phyloP scores from a whole-genome alignment of 2,329 filamentous ascomycete species.

The Lasiodiplodia sp. region DNA sequence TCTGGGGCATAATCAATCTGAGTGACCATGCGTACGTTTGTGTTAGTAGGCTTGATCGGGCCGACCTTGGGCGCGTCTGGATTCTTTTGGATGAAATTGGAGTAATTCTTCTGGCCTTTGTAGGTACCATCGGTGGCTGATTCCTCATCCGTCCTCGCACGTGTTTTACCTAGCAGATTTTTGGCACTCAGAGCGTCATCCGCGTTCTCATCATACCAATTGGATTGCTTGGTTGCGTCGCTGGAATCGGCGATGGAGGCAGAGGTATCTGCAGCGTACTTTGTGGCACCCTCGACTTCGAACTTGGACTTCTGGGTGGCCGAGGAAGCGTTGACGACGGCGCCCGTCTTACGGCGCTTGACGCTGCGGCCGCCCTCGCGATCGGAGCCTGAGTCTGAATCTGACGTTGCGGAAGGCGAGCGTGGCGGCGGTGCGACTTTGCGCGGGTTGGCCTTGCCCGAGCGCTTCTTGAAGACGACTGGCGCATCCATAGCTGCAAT shows the following conservation, averaged over 20 bases:
- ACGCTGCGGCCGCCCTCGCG: slow-evolving; percentile 80
- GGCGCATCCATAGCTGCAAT: slow-evolving; percentile 50
- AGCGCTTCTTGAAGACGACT: slow-evolving; percentile 84
- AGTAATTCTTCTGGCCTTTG: slow-evolving; percentile 71
- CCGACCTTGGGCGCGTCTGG: slow-evolving; percentile 79
- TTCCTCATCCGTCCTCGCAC: slow-evolving; percentile 36
- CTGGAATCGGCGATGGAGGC: slow-evolving; percentile 71
- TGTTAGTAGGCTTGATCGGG: slow-evolving; percentile 79
- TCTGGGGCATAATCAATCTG: slow-evolving; percentile 91
- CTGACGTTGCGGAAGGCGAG: slow-evolving; percentile 59
- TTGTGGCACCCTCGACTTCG: slow-evolving; percentile 54
- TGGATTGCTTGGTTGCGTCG: slow-evolving; percentile 86
- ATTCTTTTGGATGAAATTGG: slow-evolving; percentile 78
- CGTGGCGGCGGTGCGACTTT: slow-evolving; percentile 80
- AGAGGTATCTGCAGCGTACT: slow-evolving; percentile 68
- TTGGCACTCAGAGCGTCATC: slow-evolving; percentile 59
- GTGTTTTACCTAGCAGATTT: slow-evolving; percentile 66
- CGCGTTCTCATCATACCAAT: slow-evolving; percentile 86
- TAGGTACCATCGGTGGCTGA: slow-evolving; percentile 68
- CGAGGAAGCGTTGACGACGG: slow-evolving; percentile 71
- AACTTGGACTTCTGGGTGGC: slow-evolving; percentile 57
- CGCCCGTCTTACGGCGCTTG: slow-evolving; percentile 79
- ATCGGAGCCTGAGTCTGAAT: slow-evolving; percentile 70
- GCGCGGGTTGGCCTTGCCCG: slow-evolving; percentile 76
- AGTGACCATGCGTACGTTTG: slow-evolving; percentile 90